Percentiles rank a stretch among this genome's conserved stretches.
These are phyloP conservation scores for Solanum hybrid DNA, from an alignment of 305 asterid species.

Conservation along the genomic window DNA sequence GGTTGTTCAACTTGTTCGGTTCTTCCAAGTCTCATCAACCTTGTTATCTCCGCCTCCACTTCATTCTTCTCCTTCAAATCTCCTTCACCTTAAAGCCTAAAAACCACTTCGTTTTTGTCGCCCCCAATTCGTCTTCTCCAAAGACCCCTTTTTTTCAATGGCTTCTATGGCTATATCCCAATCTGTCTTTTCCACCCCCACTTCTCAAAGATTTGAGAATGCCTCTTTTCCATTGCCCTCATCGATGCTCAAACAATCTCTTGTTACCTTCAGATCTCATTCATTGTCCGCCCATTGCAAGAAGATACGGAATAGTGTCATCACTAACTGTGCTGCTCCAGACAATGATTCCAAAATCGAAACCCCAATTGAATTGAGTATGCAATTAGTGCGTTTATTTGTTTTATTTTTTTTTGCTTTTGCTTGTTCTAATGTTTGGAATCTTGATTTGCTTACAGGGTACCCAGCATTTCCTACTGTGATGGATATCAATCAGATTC, in stretches of 20 bases:
- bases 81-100: neutral
- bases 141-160: slow-evolving; percentile 27
- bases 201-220: slow-evolving; percentile 19
- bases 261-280: slow-evolving; percentile 28
- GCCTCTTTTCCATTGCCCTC: slow-evolving; percentile 6
- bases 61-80: neutral
- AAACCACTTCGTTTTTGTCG: neutral
- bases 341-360: slow-evolving; percentile 43
- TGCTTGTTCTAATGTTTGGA: neutral
- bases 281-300: slow-evolving; percentile 22
- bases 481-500: slow-evolving; percentile 84
- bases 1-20: neutral
- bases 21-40: neutral
- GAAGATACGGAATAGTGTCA: slow-evolving; percentile 18
- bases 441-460: slow-evolving; percentile 23
- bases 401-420: neutral
- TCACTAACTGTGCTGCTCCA: slow-evolving; percentile 29
- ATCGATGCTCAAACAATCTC: slow-evolving; percentile 20
- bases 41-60: neutral
- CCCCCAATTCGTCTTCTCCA: neutral
- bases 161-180: slow-evolving; percentile 55
- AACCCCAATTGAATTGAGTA: slow-evolving; percentile 74
- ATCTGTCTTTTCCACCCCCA: slow-evolving; percentile 34
- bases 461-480: slow-evolving; percentile 78
- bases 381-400: neutral